phyloP scores from a whole-genome alignment of 2,329 filamentous ascomycete species.

The Mollisiaceae sp. region DNA sequence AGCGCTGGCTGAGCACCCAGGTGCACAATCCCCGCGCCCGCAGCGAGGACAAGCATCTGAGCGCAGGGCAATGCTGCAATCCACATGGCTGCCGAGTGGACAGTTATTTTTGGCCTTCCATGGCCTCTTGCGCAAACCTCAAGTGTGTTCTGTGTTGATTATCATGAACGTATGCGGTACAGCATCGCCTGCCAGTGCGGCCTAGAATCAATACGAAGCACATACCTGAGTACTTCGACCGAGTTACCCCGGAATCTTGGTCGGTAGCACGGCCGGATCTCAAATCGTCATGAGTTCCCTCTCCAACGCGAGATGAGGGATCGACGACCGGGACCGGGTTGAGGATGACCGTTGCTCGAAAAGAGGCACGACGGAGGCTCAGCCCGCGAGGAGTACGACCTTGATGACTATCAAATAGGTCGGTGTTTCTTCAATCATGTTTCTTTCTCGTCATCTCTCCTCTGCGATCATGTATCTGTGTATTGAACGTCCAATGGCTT shows the following conservation, averaged over 20 bases:
- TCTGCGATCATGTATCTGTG: constrained; percentile 16
- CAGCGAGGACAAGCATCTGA: constrained; percentile 12
- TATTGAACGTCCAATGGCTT: constrained; percentile 21
- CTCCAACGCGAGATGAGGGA: background rate
- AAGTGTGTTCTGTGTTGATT: background rate
- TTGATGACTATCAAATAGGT: constrained; percentile 15
- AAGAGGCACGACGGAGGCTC: constrained; percentile 24
- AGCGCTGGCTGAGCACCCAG: constrained; percentile 12
- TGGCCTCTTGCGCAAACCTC: background rate
- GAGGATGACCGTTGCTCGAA: constrained; percentile 5
- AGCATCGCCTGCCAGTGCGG: constrained; percentile 4
- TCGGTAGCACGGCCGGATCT: background rate
- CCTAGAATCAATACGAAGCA: background rate
- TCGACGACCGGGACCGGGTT: background rate
- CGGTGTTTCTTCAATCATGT: constrained; percentile 3
- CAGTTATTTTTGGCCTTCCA: constrained; percentile 18
- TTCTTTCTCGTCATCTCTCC: constrained; percentile 18
- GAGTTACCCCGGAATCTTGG: background rate
- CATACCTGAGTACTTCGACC: background rate
- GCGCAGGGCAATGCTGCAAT: constrained; percentile 3
- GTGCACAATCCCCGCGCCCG: constrained; percentile 11
- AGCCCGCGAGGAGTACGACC: constrained; percentile 18
- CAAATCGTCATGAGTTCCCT: background rate
- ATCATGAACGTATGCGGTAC: background rate
- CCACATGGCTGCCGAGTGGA: constrained; percentile 9